Base-by-base conservation (phyloP, 108 stramenopile species). In the Aurantiochytrium sp. region DNA sequence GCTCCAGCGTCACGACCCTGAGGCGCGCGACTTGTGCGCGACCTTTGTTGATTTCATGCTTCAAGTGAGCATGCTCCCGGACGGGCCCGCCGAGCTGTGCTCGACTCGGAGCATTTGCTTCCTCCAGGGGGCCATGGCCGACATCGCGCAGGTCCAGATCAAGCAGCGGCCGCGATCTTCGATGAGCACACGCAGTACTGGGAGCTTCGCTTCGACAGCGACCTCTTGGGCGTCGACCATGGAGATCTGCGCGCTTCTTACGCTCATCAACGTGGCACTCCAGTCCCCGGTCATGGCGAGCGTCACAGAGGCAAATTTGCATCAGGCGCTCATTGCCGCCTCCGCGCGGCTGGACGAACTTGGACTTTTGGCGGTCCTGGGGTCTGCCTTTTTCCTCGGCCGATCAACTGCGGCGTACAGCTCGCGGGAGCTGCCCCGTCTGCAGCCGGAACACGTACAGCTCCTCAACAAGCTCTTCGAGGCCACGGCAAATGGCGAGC, bases 61-160 rank as follows among this genome's bases (percentile, higher is more conserved):
- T 24, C 39, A 39, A 17, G 8, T 81, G 21, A 48, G 42, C 12
- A 81, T 24, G 12, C 32, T 81, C 19, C 73, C 73, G 1, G 45
- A 81, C 10, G 73, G 73, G 19, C 73, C 73, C 21, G 73, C 73
- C 6, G 73, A 81, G 45, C 73, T 81, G 10, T 30, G 73, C 39
- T 6, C 39, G 12, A 6, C 6, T 24, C 6, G 10, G 45, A 39
- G 42, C 73, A n/a, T 81, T 12, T 24, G 42, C 12, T 81, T 81
- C 45, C 73, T 81, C 12, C 42, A 48, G 73, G 45, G 32, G 3
- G 73, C 73, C 42, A 81, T 81, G 73, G 42, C 42, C 12, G 73
- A 48, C 73, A 81, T 81, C 32, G 73, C 39, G 24, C 19, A 41
- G 12, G 45, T 48, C 15, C 21, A 42, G 36, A 22, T 81, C n/a